Evolutionary conservation across 2,329 filamentous ascomycete genomes (phyloP), one percentile per base, ranked within the genome.

Genomic region (Claviceps africana): DNA sequence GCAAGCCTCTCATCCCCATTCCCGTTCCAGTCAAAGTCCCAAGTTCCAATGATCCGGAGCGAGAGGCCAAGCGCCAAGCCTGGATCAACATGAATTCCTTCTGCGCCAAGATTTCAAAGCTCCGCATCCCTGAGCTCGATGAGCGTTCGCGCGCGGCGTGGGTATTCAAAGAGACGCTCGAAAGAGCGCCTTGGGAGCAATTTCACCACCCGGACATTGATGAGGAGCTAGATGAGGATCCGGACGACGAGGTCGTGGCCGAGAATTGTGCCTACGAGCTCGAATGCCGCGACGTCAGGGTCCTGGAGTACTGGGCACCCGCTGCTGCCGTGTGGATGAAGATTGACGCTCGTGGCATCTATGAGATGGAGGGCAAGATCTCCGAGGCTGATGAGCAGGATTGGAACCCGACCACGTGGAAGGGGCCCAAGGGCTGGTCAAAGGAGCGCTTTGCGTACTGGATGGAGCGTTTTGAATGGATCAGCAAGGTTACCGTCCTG

Each of bases 21-120:
- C 15, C 9, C 19, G 8, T 35, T 44, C n/a, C 31, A 51, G 49
- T 51, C 42, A 28, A 39, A 39, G 31, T 51, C 5, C 49, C 49
- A 2, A 43, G 42, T 6, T 51, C 49, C 6, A 9, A 28, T 30
- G 43, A 51, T 47, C 43, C 50, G 8, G 33, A 40, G 1, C 50
- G 50, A 5, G 50, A 51, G 22, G n/a, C 25, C 42, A 51, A 51
- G 50, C 33, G 42, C 7, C 50, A 51, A 31, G 33, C 33, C 17
- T 51, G 50, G 50, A 47, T 39, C 31, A 51, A 47, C 21, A 47
- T 51, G 19, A 51, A 51, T 10, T n/a, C 33, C 22, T 51, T 46
- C 25, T 47, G 43, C 33, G 50, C 50, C 13, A 51, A 51, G n/a
- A 39, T 51, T n/a, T 51, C 50, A 17, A 21, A 11, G 33, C 50